These are phyloP conservation scores for Spergularia bocconei DNA, from an alignment of 148 eudicot species.

Conservation along the genomic window DNA sequence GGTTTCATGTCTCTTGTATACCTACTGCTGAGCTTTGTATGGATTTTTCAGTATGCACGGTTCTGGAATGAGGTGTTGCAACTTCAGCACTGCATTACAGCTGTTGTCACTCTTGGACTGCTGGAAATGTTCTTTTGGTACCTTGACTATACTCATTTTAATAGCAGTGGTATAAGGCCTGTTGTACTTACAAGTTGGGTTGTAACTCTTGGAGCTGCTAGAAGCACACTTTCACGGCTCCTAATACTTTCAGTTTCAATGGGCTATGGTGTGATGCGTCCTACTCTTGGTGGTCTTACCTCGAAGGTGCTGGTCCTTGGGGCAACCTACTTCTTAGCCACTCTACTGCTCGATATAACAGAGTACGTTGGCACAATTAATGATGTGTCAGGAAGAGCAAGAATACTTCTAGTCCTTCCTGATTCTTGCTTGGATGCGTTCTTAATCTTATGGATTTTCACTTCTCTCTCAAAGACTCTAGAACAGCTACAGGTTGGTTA, in stretches of 20 bases:
- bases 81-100: constrained; percentile 86
- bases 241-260: constrained; percentile 85
- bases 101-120: constrained; percentile 76
- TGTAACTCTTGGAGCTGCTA: constrained; percentile 82
- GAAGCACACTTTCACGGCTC: constrained; percentile 80
- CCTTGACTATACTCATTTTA: constrained; percentile 83
- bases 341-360: constrained; percentile 80
- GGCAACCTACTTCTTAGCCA: constrained; percentile 73
- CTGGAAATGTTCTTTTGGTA: constrained; percentile 93
- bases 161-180: constrained; percentile 76
- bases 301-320: constrained; percentile 89
- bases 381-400: constrained; percentile 87
- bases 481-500: constrained; percentile 86
- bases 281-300: constrained; percentile 96
- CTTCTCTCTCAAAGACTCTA: constrained; percentile 90
- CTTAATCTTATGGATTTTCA: constrained; percentile 87
- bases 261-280: constrained; percentile 99
- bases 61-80: constrained; percentile 82
- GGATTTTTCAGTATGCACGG: constrained; percentile 80
- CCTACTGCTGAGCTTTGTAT: constrained; percentile 56
- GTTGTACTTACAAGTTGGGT: constrained; percentile 78
- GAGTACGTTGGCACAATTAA: constrained; percentile 91
- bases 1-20: constrained; percentile 73
- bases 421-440: constrained; percentile 85
- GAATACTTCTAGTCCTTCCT: constrained; percentile 83